Evolutionary conservation across 1,284 basidiomycete genomes (phyloP).

Genomic region (Leccinum laetum): DNA sequence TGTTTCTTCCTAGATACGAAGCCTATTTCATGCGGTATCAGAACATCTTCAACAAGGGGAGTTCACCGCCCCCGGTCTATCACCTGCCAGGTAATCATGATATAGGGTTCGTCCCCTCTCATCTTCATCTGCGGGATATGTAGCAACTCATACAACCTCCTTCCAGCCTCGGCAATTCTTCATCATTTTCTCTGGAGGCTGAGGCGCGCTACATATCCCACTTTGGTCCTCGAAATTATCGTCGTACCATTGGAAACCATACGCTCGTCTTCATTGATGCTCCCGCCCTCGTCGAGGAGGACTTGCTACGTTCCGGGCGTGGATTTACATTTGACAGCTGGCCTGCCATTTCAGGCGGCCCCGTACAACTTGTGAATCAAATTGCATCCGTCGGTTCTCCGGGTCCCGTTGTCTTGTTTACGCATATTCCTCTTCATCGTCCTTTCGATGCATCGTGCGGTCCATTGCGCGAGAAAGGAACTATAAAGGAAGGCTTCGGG

Average conservation of each 20-base stretch:
- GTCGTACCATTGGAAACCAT: conserved; percentile 59
- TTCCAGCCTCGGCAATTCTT: conserved; percentile 49
- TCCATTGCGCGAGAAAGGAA: conserved; percentile 68
- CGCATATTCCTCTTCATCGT: conserved; percentile 82
- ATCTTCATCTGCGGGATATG: neutral
- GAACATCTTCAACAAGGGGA: conserved; percentile 53
- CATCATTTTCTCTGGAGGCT: conserved; percentile 50
- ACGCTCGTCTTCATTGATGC: conserved; percentile 72
- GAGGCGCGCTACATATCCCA: conserved; percentile 51
- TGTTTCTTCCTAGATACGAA: conserved; percentile 51
- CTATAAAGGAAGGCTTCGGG: conserved; percentile 74
- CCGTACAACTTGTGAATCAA: conserved; percentile 71
- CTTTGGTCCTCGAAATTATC: conserved; percentile 59
- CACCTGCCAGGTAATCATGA: conserved; percentile 90
- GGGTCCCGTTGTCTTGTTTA: conserved; percentile 67
- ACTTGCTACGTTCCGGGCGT: conserved; percentile 63
- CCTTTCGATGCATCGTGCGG: conserved; percentile 74
- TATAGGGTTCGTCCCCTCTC: conserved; percentile 53
- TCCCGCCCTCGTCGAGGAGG: conserved; percentile 74
- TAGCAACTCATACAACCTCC: conserved; percentile 7
- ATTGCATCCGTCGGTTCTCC: conserved; percentile 39
- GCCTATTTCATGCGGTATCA: conserved; percentile 61
- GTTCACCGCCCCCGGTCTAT: conserved; percentile 46
- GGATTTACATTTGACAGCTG: conserved; percentile 56
- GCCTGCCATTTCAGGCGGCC: conserved; percentile 58